Percentiles rank a stretch among this genome's conserved stretches.
Evolutionary conservation across 495 filamentous ascomycete genomes (phyloP).

Genomic region (Aspergillus baeticus): DNA sequence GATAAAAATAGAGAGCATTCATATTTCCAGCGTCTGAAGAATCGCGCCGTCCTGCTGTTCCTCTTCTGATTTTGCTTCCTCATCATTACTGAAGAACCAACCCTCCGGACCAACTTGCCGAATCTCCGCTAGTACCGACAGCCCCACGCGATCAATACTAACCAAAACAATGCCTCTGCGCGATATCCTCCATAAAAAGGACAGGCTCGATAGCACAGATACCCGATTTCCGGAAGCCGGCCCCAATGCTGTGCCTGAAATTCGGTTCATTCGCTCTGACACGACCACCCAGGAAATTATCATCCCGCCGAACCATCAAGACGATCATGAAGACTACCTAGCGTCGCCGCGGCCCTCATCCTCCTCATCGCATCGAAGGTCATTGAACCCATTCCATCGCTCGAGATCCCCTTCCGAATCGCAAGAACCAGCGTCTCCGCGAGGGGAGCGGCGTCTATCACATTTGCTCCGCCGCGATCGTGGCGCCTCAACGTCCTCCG

Average conservation of each 20-base stretch:
- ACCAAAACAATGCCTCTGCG: slow-evolving; percentile 63
- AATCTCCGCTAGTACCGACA: slow-evolving; percentile 1
- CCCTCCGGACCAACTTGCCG: not conserved
- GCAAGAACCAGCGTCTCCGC: slow-evolving; percentile 25
- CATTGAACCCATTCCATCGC: slow-evolving; percentile 50
- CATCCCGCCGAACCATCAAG: slow-evolving; percentile 56
- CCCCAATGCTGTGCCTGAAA: slow-evolving; percentile 54
- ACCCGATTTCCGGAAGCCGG: slow-evolving; percentile 11
- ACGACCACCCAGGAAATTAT: slow-evolving; percentile 78
- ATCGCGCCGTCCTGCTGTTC: not conserved
- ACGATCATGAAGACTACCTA: slow-evolving; percentile 35
- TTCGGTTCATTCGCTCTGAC: slow-evolving; percentile 83
- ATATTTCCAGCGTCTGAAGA: not conserved
- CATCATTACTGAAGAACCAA: not conserved
- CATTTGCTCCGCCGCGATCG: slow-evolving; percentile 67
- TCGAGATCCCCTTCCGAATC: slow-evolving; percentile 40
- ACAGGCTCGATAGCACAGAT: slow-evolving; percentile 46
- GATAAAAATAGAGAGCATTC: not conserved
- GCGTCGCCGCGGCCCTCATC: slow-evolving; percentile 20
- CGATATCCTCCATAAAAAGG: slow-evolving; percentile 73
- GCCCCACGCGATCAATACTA: slow-evolving; percentile 11
- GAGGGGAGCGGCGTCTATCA: slow-evolving; percentile 57
- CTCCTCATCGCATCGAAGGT: slow-evolving; percentile 44
- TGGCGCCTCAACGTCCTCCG: slow-evolving; percentile 53
- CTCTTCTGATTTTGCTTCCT: not conserved